Conservation (phyloP, 768 basidiomycete genomes). For the Coprinopsis sp. region DNA sequence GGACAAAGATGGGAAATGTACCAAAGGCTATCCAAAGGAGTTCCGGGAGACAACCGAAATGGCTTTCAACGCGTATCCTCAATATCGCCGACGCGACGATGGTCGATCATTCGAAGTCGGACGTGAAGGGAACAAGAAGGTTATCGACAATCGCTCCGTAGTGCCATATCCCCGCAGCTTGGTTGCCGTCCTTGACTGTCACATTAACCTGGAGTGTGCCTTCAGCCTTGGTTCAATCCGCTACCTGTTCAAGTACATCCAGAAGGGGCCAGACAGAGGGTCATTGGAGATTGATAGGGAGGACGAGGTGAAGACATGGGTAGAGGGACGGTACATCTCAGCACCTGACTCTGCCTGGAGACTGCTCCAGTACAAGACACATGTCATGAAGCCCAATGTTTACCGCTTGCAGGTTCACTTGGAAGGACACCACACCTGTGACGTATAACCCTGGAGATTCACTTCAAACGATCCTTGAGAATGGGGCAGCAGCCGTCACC, state of each 20-base stretch:
- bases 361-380: conserved; percentile 29
- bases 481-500: conserved; percentile 13
- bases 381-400: conserved; percentile 35
- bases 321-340: conserved; percentile 34
- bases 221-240: conserved; percentile 36
- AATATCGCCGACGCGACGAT: conserved; percentile 31
- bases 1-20: conserved; percentile 35
- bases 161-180: conserved; percentile 38
- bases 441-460: conserved; percentile 28
- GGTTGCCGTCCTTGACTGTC: conserved; percentile 32
- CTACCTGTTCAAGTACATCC: conserved; percentile 45
- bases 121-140: neutral
- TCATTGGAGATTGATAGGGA: conserved; percentile 29
- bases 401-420: conserved; percentile 40
- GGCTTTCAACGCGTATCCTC: conserved; percentile 36
- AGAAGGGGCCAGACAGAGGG: conserved; percentile 42
- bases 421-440: conserved; percentile 33
- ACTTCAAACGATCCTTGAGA: conserved; percentile 16
- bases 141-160: conserved; percentile 35
- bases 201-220: conserved; percentile 47
- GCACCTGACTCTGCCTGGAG: conserved; percentile 32
- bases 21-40: conserved; percentile 39
- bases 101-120: conserved; percentile 12
- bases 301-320: conserved; percentile 33
- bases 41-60: conserved; percentile 31